Base-by-base conservation (phyloP, 2,329 filamentous ascomycete genomes). In the Xylaria sp. region DNA sequence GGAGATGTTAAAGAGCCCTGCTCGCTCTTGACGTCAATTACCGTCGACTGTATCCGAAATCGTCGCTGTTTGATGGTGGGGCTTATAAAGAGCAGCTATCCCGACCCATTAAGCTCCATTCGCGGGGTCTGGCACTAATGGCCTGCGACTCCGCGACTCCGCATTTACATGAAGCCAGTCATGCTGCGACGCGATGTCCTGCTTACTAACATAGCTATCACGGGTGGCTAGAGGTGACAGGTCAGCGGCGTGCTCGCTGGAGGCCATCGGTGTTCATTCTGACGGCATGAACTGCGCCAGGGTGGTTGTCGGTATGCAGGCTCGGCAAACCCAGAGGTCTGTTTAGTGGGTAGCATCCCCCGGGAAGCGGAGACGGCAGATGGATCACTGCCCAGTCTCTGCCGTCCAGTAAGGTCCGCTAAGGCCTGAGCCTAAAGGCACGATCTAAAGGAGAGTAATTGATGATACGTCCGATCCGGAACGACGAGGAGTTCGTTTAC, bases 281-380 rank as follows among this genome's bases (percentile, higher is more conserved):
- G 31, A 38, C 58, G 14, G 43, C n/a, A 12, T 42, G 28, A 19
- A 52, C 21, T 49, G n/a, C 25, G 49, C 25, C 28, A 6, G 54
- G 40, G 28, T 42, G 19, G 47, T 8, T n/a, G 23, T 60, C 61
- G 57, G 61, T 52, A 61, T 61, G 40, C 52, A 61, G 35, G 42
- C 42, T 57, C 61, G 61, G 61, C 21, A 64, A 43, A 40, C 57
- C 11, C 3, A 14, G 23, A 28, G 25, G 38, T 19, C 43, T 54
- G 23, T 50, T 38, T 17, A 33, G 61, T 47, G 38, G 43, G 45
- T 25, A 37, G 49, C 52, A 38, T 23, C 28, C 19, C 45, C 57
- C 51, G 61, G 61, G 53, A 53, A 61, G 35, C 61, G 46, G 52
- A 49, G 31, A 23, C 61, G 61, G 61, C 52, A 64, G 37, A 57